Evolutionary conservation across 371 early-diverging fungal species (phyloP).

Genomic region (Gilbertella persicaria): DNA sequence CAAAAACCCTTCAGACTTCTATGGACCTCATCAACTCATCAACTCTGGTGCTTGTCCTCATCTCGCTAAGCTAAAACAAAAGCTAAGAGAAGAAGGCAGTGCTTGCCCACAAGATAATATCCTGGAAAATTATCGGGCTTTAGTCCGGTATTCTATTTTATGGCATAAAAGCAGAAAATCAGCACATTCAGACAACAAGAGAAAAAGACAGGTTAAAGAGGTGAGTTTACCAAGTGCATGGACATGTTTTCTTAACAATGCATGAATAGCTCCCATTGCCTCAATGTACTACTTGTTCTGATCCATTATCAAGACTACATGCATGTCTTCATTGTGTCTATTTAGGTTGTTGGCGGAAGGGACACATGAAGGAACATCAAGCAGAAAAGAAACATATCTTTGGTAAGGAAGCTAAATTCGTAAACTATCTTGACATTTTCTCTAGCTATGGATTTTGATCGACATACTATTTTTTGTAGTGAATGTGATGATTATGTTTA

Average conservation of each 20-base stretch:
- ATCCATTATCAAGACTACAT: slow-evolving; percentile 71
- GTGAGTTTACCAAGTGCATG: slow-evolving; percentile 2
- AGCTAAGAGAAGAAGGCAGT: slow-evolving; percentile 15
- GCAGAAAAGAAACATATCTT: slow-evolving; percentile 60
- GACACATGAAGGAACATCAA: slow-evolving; percentile 68
- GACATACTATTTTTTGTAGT: slow-evolving; percentile 52
- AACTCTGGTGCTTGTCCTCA: slow-evolving; percentile 41
- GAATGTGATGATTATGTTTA: slow-evolving; percentile 87
- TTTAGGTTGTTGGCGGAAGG: slow-evolving; percentile 67
- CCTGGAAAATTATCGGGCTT: slow-evolving; percentile 33
- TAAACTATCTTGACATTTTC: not conserved
- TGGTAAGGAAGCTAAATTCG: slow-evolving; percentile 43
- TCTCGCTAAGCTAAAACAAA: slow-evolving; percentile 32
- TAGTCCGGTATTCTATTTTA: slow-evolving; percentile 38
- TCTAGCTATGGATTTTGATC: slow-evolving; percentile 39
- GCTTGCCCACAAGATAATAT: slow-evolving; percentile 18
- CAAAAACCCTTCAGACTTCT: slow-evolving; percentile 41
- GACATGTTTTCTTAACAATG: not conserved
- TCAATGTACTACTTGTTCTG: slow-evolving; percentile 64
- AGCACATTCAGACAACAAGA: slow-evolving; percentile 15
- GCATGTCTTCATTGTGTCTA: slow-evolving; percentile 77
- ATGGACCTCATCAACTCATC: slow-evolving; percentile 22
- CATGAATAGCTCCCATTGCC: slow-evolving; percentile 69
- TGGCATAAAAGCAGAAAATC: slow-evolving; percentile 35
- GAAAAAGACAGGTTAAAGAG: slow-evolving; percentile 23